Conservation (phyloP, 2,329 filamentous ascomycete species). For the Albophoma yamanashiensis region DNA sequence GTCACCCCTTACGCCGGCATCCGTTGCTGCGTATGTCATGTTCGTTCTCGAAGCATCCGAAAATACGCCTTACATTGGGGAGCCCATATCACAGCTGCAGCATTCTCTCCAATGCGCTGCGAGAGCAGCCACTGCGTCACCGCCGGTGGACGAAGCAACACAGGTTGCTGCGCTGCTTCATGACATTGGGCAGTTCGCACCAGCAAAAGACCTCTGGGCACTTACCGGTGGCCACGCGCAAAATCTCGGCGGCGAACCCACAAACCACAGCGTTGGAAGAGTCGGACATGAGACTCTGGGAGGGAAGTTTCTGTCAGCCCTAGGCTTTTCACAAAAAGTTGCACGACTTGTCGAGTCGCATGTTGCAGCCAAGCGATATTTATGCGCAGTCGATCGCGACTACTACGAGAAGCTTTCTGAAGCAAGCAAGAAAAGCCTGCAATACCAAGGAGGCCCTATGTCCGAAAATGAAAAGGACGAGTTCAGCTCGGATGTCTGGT, state of each 20-base stretch:
- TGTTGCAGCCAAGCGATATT: conserved; percentile 8
- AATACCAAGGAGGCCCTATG: conserved; percentile 9
- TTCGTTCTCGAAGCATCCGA: conserved; percentile 5
- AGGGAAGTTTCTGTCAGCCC: conserved; percentile 4
- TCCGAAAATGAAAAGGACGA: conserved; percentile 1
- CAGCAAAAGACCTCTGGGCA: conserved; percentile 4
- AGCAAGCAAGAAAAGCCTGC: conserved; percentile 8
- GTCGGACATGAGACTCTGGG: conserved; percentile 8
- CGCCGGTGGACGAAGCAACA: conserved; percentile 9
- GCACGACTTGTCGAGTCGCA: conserved; percentile 9
- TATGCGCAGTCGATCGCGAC: conserved; percentile 7
- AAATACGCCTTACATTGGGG: conserved; percentile 8
- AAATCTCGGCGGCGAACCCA: conserved; percentile 6
- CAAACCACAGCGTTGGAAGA: conserved; percentile 5
- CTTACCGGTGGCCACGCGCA: conserved; percentile 3
- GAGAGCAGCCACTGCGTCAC: conserved; percentile 4
- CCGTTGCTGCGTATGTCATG: conserved; percentile 6
- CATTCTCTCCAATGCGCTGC: conserved; percentile 8
- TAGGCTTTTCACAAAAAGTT: conserved; percentile 7
- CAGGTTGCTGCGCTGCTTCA: conserved; percentile 10
- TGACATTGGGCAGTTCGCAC: conserved; percentile 9
- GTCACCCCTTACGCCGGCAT: conserved; percentile 1
- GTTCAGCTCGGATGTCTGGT: conserved; percentile 5
- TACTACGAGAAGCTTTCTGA: conserved; percentile 8
- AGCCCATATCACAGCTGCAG: conserved; percentile 9